Conservation (phyloP, 768 basidiomycete genomes). For the Coprinopsis cinerea region DNA sequence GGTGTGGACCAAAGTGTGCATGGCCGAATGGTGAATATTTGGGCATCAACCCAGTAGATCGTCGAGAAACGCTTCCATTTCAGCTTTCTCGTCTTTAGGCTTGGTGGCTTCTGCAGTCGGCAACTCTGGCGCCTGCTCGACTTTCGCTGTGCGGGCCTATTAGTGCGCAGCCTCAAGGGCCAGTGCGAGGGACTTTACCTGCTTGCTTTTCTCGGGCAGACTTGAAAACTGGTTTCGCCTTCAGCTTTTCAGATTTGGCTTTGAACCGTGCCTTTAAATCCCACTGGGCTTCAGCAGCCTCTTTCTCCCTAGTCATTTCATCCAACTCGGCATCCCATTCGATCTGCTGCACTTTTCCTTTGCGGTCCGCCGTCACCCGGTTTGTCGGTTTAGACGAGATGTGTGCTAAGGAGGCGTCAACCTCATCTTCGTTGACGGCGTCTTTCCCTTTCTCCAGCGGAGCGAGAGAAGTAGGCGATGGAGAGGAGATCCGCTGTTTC, state of each 20-base stretch:
- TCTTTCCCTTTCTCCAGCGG: constrained; percentile 31
- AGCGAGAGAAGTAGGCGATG: constrained; percentile 18
- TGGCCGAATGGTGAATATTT: too few species aligned
- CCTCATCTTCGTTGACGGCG: constrained; percentile 53
- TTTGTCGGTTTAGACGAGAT: constrained; percentile 31
- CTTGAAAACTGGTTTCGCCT: constrained; percentile 20
- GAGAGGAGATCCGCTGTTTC: constrained; percentile 48
- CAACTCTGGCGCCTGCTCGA: constrained; percentile 47
- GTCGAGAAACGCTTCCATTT: constrained; percentile 71
- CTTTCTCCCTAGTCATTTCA: constrained; percentile 61
- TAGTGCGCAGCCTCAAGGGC: neutral
- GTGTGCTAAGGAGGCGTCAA: constrained; percentile 54
- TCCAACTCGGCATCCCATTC: constrained; percentile 68
- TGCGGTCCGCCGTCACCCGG: constrained; percentile 31
- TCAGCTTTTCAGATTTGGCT: constrained; percentile 47
- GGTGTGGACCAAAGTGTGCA: too few species aligned
- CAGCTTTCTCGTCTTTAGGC: constrained; percentile 40
- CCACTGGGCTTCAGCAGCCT: constrained; percentile 67
- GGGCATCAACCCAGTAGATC: constrained; percentile 46
- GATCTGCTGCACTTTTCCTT: constrained; percentile 59
- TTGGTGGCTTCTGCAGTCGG: constrained; percentile 32
- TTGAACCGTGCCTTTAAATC: constrained; percentile 58
- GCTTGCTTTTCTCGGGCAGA: constrained; percentile 29
- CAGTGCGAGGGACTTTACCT: constrained; percentile 27
- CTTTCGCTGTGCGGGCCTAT: constrained; percentile 11